Conservation (phyloP, 2,329 filamentous ascomycete species). For the Colletotrichum gloeosporioides region DNA sequence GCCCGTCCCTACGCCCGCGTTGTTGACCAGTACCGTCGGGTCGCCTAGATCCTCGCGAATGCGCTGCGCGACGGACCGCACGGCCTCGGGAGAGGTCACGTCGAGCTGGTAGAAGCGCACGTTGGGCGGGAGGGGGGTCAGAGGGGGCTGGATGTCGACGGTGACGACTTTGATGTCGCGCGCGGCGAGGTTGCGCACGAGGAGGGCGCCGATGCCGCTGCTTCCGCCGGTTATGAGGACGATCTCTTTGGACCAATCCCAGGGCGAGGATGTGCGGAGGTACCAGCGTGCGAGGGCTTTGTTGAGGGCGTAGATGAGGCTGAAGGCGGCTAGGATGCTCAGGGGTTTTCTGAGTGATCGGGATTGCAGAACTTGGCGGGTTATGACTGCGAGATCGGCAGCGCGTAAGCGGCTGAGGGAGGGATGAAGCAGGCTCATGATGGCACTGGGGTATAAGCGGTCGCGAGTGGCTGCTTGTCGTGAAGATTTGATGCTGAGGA, state of each 20-base stretch:
- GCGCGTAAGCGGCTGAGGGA: not conserved
- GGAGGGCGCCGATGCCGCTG: not conserved
- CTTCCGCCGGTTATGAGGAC: not conserved
- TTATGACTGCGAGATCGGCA: not conserved
- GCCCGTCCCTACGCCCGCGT: slow-evolving; percentile 39
- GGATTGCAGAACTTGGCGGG: not conserved
- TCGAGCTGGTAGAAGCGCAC: not conserved
- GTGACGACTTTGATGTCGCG: not conserved
- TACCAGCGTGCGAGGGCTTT: not conserved
- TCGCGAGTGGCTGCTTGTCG: not conserved
- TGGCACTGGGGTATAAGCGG: not conserved
- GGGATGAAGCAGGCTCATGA: not conserved
- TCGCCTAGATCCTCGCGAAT: slow-evolving; percentile 42
- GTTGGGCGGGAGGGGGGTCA: not conserved
- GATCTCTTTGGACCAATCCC: not conserved
- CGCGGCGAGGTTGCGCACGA: not conserved
- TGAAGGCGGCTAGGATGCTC: not conserved
- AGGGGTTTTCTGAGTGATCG: not conserved
- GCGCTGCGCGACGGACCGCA: slow-evolving; percentile 42
- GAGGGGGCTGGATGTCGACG: not conserved
- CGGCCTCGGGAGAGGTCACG: slow-evolving; percentile 21
- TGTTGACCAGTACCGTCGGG: slow-evolving; percentile 40
- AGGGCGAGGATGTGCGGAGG: not conserved
- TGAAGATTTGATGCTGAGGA: not conserved
- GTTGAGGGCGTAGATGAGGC: not conserved